Conservation (phyloP, 345 rosid genomes). For the Ceriops tagal region DNA sequence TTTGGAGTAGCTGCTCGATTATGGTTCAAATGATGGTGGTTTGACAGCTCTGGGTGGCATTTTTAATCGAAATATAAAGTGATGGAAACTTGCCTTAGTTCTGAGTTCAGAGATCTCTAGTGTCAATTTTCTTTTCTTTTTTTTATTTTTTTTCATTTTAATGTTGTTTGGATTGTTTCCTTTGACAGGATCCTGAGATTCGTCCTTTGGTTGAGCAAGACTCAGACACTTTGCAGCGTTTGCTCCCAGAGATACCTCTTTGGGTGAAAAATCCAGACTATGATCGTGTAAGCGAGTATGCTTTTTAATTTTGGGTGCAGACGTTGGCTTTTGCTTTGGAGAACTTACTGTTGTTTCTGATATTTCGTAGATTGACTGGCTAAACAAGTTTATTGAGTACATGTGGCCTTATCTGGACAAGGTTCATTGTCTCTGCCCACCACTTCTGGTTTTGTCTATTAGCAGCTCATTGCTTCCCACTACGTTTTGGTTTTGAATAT, state of each 20-base stretch:
- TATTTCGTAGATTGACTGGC: conserved; percentile 73
- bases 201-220: conserved; percentile 72
- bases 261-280: conserved; percentile 95
- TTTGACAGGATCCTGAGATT: conserved; percentile 65
- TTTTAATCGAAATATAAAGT: too few species aligned
- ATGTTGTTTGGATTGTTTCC: background rate
- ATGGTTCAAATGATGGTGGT: too few species aligned
- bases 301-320: background rate
- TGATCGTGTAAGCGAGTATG: conserved; percentile 63
- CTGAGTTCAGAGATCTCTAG: too few species aligned
- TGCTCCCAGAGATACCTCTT: conserved; percentile 90
- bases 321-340: background rate
- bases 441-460: background rate
- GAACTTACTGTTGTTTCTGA: background rate
- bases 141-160: background rate
- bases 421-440: conserved; percentile 39
- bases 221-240: conserved; percentile 59
- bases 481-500: conserved; percentile 6
- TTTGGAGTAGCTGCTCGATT: too few species aligned
- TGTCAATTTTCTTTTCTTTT: background rate
- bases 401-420: conserved; percentile 99
- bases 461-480: conserved; percentile 9
- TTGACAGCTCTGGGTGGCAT: too few species aligned
- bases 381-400: conserved; percentile 63
- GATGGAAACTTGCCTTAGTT: too few species aligned